These are phyloP conservation scores for Ustilago bromivora DNA, from an alignment of 1,284 basidiomycete species.

Conservation along the genomic window DNA sequence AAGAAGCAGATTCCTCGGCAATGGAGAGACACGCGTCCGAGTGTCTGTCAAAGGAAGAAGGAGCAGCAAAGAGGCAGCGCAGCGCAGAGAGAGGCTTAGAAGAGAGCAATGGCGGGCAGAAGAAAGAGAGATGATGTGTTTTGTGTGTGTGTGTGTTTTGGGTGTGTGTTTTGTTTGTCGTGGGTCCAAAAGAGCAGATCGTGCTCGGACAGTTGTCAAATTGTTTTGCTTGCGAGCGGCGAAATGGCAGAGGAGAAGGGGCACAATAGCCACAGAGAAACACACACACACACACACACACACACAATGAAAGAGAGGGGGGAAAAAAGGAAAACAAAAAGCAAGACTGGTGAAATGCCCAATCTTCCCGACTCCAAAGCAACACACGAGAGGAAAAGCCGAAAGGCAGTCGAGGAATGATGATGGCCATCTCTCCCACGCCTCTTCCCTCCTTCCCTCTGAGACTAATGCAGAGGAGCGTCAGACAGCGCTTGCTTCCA, in stretches of 20 bases:
- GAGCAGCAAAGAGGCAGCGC: slow-evolving; percentile 1
- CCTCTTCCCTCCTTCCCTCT: neutral
- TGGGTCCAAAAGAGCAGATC: neutral
- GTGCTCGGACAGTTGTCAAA: neutral
- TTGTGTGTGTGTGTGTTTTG: neutral
- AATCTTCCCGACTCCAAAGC: slow-evolving; percentile 18
- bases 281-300: too few species aligned
- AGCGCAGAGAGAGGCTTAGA: neutral
- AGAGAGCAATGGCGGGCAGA: neutral
- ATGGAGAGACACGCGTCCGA: slow-evolving; percentile 19
- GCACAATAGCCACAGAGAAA: neutral
- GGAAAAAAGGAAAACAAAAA: neutral
- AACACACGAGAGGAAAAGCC: slow-evolving; percentile 6
- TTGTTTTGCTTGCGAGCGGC: neutral
- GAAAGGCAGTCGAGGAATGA: neutral
- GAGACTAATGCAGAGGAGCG: neutral
- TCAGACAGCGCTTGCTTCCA: neutral
- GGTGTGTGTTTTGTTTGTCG: neutral
- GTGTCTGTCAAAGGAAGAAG: slow-evolving; percentile 8
- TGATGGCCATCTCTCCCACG: neutral
- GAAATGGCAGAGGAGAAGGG: neutral
- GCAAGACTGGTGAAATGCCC: neutral
- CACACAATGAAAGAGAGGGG: neutral
- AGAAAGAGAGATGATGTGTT: neutral
- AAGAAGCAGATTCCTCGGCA: slow-evolving; percentile 24